Conservation (phyloP, 1,284 basidiomycete species). For the Vanrija humicola region DNA sequence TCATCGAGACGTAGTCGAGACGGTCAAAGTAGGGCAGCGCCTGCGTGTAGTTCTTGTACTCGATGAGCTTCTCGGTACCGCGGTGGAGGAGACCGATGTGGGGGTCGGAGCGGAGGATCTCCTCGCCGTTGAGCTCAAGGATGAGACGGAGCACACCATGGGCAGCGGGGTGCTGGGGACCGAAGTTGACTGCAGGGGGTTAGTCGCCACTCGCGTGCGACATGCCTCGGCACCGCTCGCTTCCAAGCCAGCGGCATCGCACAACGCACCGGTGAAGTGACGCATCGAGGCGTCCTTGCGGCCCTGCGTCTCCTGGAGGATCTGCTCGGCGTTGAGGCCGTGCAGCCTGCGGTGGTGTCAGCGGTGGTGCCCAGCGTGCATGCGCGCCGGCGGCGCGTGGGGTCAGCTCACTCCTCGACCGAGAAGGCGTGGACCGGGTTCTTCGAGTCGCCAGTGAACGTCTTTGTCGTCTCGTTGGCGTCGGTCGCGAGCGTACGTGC, state of each 20-base stretch:
- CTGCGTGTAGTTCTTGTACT: constrained; percentile 98
- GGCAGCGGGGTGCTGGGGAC: constrained; percentile 96
- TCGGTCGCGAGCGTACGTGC: constrained; percentile 5
- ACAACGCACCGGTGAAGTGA: constrained; percentile 75
- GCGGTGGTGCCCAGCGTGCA: constrained; percentile 13
- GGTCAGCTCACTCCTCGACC: constrained; percentile 45
- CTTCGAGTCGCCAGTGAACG: constrained; percentile 56
- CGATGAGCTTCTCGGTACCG: constrained; percentile 97
- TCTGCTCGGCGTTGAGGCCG: constrained; percentile 67
- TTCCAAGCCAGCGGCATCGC: not conserved
- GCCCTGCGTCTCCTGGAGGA: constrained; percentile 69
- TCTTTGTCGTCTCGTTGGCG: constrained; percentile 47
- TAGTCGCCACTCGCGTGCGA: not conserved
- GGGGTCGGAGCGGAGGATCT: constrained; percentile 83
- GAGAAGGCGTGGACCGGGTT: constrained; percentile 38
- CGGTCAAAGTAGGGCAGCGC: constrained; percentile 99
- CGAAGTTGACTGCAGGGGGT: constrained; percentile 72
- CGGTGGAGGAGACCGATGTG: constrained; percentile 96
- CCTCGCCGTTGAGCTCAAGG: constrained; percentile 95
- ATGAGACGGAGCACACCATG: constrained; percentile 98
- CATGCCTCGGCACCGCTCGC: not conserved
- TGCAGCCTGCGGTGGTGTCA: constrained; percentile 55
- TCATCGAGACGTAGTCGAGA: constrained; percentile 99
- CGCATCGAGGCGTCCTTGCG: constrained; percentile 69
- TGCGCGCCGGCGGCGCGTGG: not conserved